phyloP scores from a whole-genome alignment of 164 flowering plant species.

The Kingdonia uniflora region DNA sequence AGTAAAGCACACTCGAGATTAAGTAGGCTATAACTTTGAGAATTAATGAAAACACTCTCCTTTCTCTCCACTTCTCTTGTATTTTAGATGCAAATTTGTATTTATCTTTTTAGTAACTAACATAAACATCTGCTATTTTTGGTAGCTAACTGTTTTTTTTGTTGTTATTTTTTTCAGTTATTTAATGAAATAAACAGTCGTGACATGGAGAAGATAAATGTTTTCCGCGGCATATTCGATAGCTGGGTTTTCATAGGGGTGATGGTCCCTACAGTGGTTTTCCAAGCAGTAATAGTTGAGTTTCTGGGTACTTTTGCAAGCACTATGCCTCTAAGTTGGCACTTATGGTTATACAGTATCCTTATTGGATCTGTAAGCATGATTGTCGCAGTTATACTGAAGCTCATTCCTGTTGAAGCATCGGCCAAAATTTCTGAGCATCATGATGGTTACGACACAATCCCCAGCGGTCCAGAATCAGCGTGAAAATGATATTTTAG shows the following conservation, averaged over 20 bases:
- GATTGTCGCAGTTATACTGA: constrained; percentile 1
- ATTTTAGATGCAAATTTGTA: too few relatives aligned
- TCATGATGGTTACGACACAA: constrained; percentile 7
- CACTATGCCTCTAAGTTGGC: constrained; percentile 7
- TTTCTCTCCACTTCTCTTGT: too few relatives aligned
- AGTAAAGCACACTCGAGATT: too few relatives aligned
- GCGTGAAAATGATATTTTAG: background rate
- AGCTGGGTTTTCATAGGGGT: constrained; percentile 8
- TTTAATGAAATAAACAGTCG: constrained; percentile 11
- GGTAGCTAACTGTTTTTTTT: background rate
- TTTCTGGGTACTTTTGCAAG: constrained; percentile 7
- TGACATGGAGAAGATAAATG: constrained; percentile 11
- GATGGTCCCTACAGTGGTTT: constrained; percentile 9
- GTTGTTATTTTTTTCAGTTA: background rate
- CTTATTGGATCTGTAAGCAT: constrained; percentile 5
- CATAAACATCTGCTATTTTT: too few relatives aligned
- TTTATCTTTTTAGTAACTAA: too few relatives aligned
- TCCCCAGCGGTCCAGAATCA: constrained; percentile 8
- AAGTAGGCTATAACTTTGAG: too few relatives aligned
- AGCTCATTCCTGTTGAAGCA: constrained; percentile 6
- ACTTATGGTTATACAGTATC: constrained; percentile 2
- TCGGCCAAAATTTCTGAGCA: background rate
- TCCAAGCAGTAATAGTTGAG: constrained; percentile 5
- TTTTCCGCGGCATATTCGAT: constrained; percentile 6
- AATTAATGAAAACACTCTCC: too few relatives aligned